A percentile compares a stretch with the other conserved stretches of the same genome.
phyloP scores from a whole-genome alignment of 1,284 basidiomycete species.

The Schizophyllum amplum region DNA sequence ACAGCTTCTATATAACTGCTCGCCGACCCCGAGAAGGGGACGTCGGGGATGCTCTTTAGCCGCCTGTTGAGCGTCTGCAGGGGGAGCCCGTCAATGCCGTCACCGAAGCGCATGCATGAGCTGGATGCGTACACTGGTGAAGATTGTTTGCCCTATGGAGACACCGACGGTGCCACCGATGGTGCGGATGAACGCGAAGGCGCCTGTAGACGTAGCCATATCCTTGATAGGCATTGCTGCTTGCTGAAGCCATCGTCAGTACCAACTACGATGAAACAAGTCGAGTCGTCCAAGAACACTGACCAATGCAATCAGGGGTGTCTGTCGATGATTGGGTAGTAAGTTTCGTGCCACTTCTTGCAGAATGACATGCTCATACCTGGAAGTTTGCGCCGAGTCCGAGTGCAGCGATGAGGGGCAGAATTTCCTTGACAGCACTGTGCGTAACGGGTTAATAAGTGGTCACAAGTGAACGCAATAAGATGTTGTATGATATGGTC shows the following conservation, averaged over 20 bases:
- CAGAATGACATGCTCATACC: background rate
- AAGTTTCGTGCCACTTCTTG: background rate
- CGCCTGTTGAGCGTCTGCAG: conserved; percentile 35
- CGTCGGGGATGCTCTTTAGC: conserved; percentile 33
- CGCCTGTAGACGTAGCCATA: conserved; percentile 70
- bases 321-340: conserved; percentile 28
- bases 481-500: too few relatives aligned
- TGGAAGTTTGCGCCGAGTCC: conserved; percentile 37
- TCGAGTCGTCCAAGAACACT: background rate
- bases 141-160: conserved; percentile 63
- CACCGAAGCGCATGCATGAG: background rate
- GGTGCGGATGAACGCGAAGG: conserved; percentile 67
- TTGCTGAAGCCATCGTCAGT: conserved; percentile 32
- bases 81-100: background rate
- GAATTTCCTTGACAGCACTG: conserved; percentile 54
- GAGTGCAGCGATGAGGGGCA: conserved; percentile 48
- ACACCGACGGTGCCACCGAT: conserved; percentile 78
- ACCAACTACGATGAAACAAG: background rate
- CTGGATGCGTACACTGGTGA: conserved; percentile 43
- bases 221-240: conserved; percentile 78
- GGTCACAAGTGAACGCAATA: too few relatives aligned
- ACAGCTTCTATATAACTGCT: conserved; percentile 51
- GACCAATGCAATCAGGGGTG: conserved; percentile 47
- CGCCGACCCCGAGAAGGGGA: conserved; percentile 43
- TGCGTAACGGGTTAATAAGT: too few relatives aligned